Base-by-base conservation (phyloP, 225 moss, liverwort and hornwort genomes). In the Rhytidiadelphus loreus region DNA sequence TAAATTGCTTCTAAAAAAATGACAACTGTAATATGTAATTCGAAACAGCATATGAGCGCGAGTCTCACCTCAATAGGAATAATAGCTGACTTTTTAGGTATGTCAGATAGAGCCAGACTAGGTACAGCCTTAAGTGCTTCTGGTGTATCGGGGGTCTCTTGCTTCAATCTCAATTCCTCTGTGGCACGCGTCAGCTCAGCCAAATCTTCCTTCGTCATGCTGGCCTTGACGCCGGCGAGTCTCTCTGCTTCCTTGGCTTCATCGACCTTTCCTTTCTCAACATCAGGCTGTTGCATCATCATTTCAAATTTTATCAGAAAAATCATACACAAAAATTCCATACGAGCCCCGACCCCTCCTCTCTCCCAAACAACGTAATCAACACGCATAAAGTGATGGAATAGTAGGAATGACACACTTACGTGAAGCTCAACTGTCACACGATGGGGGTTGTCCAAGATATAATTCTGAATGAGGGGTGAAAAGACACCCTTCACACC, bases 401-500 rank as follows among this genome's bases (percentile, higher is more conserved):
- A 71, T 48, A 50, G 17, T 35, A 78, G 59, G 71, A 56, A 53
- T 55, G 80, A 80, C 25, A 85, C 16, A 83, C 91, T 92, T 91
- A 97, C 99, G 83, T 99, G 96, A 59, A 99, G 95, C 84, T 97
- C 99, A 76, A 99, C 92, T 35, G 99, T 96, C 74, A 99, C 99
- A 75, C 94, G 97, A 89, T 99, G 99, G 61, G 93, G 91, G 68
- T 99, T 99, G 89, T 96, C 95, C 63, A 99, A 88, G 82, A 99
- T 96, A 86, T 89, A 99, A 39, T 96, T 89, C 88, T 96, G 92
- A 56, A 99, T 99, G 73, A 99, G 96, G 52, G 99, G 99, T 84
- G 99, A 96, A 86, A 99, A 97, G 17, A 99, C 97, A 24, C 96
- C 97, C 92, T 96, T 97, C 63, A 96, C 96, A 62, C 99, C 99